These are phyloP conservation scores for Gynandropsis gynandra DNA, from an alignment of 345 rosid genomes.

Conservation along the genomic window DNA sequence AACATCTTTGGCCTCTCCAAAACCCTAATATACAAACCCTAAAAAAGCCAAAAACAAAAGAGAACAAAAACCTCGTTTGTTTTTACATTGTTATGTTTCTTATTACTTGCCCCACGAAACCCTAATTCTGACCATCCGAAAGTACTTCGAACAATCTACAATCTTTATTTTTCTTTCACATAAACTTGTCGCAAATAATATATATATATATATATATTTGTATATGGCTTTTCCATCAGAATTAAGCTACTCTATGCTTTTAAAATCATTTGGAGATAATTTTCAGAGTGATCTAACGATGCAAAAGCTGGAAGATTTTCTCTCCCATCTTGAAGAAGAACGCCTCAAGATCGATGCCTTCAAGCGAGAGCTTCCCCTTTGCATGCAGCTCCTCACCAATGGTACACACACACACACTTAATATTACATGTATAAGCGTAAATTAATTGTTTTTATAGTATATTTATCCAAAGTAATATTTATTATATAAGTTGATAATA, in stretches of 20 bases:
- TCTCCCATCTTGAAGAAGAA: slow-evolving; percentile 81
- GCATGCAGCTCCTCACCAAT: slow-evolving; percentile 97
- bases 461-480: not conserved
- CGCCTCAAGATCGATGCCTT: slow-evolving; percentile 94
- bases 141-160: slow-evolving; percentile 7
- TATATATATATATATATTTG: slow-evolving; percentile 9
- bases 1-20: slow-evolving; percentile 14
- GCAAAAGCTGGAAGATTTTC: slow-evolving; percentile 80
- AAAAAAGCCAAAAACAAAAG: slow-evolving; percentile 34
- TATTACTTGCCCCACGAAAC: slow-evolving; percentile 14
- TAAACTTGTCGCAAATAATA: slow-evolving; percentile 12
- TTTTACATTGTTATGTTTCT: slow-evolving; percentile 17
- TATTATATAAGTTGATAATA: no score
- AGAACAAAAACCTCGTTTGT: slow-evolving; percentile 28
- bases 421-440: slow-evolving; percentile 6
- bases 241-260: slow-evolving; percentile 71
- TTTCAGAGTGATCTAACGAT: slow-evolving; percentile 41
- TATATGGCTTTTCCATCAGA: slow-evolving; percentile 76
- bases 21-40: slow-evolving; percentile 27
- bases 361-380: slow-evolving; percentile 97
- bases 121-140: slow-evolving; percentile 30
- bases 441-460: not conserved
- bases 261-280: slow-evolving; percentile 79
- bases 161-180: slow-evolving; percentile 15
- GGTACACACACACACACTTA: slow-evolving; percentile 34